Base-by-base conservation (phyloP, 805 yeast species). In the Nakazawaea ishiwadae region DNA sequence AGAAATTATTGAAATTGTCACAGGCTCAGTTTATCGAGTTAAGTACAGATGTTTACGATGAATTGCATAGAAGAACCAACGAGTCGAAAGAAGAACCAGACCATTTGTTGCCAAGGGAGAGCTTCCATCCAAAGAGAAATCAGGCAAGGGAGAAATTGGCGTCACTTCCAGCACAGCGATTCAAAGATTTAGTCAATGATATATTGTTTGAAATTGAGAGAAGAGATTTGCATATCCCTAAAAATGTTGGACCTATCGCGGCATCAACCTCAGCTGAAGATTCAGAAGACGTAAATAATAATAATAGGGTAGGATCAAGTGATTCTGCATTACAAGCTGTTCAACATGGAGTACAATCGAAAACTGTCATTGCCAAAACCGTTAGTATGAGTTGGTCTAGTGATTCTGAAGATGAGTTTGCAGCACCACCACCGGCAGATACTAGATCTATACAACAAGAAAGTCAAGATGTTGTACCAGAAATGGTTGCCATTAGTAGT, bases 41-140 rank as follows among this genome's bases (percentile, higher is more conserved):
- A 44, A 79, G 95, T 50, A 89, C 96, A 3, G 99, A 93, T 59
- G 97, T 93, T 10, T 84, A 80, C 58, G 99, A 93, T 62, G 99
- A 93, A 61, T 67, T 93, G 46, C 78, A 79, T 53, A 76, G 99
- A 55, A 73, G 99, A 48, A 73, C 75, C 30, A 46, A 45, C n/a
- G 82, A 80, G 50, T 69, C 74, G 29, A 66, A 74, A 39, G 69
- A 73, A 23, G 77, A 75, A 49, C 80, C 84, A 1, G 79, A 76
- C 41, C 79, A 73, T 53, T 68, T 91, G 40, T 68, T 79, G 30
- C 90, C 96, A 5, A 77, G 78, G 52, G 69, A 75, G 5, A 71
- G 73, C 15, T 88, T 87, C 63, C 99, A 93, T 60, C 90, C 95
- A 32, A 90, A 89, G 57, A 76, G 99, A 55, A 95, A 93, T 57